Evolutionary conservation across 805 yeast genomes (phyloP).

Genomic region (Cyberlindnera mycetangii): DNA sequence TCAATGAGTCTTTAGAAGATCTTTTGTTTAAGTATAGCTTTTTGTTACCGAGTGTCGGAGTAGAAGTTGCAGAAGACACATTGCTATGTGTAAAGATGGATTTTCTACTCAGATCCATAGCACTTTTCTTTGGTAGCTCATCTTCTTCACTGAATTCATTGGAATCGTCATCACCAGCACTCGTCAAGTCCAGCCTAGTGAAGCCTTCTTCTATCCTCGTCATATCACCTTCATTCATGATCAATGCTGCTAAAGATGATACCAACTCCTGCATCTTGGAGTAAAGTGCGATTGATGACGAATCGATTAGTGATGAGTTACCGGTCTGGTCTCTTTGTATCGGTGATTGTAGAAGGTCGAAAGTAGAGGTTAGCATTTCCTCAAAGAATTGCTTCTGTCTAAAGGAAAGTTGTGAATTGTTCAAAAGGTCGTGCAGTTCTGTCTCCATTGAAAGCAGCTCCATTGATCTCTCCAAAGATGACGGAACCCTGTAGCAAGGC

Average conservation of each 20-base stretch:
- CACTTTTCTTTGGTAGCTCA: background rate
- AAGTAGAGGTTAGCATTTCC: constrained; percentile 22
- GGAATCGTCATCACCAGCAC: constrained; percentile 1
- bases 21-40: background rate
- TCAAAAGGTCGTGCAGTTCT: constrained; percentile 26
- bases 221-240: constrained; percentile 28
- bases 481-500: constrained; percentile 12
- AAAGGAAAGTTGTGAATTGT: constrained; percentile 15
- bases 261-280: constrained; percentile 34
- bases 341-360: constrained; percentile 30
- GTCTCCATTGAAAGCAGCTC: constrained; percentile 33
- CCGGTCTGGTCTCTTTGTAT: constrained; percentile 4
- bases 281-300: constrained; percentile 27
- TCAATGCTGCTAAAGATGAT: constrained; percentile 31
- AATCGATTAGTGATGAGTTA: constrained; percentile 28
- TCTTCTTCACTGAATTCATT: constrained; percentile 6
- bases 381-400: constrained; percentile 23
- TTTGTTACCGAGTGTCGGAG: background rate
- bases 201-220: constrained; percentile 11
- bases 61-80: background rate
- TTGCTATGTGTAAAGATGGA: background rate
- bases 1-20: constrained; percentile 6
- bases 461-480: constrained; percentile 23
- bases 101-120: background rate
- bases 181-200: background rate